Conservation (phyloP, 306 rosid species). For the Trifolium dubium region DNA sequence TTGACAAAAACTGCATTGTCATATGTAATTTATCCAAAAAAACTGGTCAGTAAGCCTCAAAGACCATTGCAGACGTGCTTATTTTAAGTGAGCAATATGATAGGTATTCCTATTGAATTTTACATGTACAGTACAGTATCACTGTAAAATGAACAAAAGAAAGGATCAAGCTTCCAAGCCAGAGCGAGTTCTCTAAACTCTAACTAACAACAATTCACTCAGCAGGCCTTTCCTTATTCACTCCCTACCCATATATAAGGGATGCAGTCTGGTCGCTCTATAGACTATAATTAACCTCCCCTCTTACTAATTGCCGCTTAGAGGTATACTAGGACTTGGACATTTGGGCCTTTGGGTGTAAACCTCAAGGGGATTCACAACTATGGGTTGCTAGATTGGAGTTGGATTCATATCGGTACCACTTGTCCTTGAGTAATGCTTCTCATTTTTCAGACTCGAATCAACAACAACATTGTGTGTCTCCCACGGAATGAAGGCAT, state of each 20-base stretch:
- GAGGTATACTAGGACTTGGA: not conserved
- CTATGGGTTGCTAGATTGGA: not conserved
- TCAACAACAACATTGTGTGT: too few relatives aligned
- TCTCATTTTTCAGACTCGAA: too few relatives aligned
- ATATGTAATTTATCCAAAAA: conserved; percentile 14
- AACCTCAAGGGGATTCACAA: not conserved
- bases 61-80: conserved; percentile 8
- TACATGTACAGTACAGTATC: not conserved
- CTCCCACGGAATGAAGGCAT: too few relatives aligned
- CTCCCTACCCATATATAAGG: not conserved
- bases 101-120: not conserved
- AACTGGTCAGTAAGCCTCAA: not conserved
- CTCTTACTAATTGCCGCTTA: not conserved
- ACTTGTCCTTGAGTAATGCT: too few relatives aligned
- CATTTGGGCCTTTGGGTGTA: not conserved
- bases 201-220: conserved; percentile 3
- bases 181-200: not conserved
- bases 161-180: not conserved
- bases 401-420: not conserved
- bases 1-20: conserved; percentile 1
- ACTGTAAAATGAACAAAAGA: conserved; percentile 4
- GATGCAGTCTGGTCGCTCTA: not conserved
- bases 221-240: not conserved
- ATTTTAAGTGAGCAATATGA: conserved; percentile 19
- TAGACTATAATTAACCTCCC: not conserved